Base-by-base conservation (phyloP, 1,284 basidiomycete genomes). In the Phaffia rhodozyma region DNA sequence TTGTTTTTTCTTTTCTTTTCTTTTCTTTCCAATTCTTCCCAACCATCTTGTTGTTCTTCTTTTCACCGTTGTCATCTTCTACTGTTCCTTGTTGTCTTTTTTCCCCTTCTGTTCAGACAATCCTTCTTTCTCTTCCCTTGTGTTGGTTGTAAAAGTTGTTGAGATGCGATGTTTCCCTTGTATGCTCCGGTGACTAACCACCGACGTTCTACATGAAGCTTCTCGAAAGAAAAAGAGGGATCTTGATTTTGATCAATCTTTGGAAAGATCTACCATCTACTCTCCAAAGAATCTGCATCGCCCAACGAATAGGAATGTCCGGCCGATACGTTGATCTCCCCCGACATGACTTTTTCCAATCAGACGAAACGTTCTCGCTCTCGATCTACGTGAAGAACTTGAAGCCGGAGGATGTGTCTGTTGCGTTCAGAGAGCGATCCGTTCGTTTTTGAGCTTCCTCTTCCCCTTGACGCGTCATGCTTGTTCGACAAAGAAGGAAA, bases 41-140 rank as follows among this genome's bases (percentile, higher is more conserved):
- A 43, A 65, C 27, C 56, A 50, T 32, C 58, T 52, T 9, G 67
- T 88, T 86, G 77, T 78, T 54, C 80, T 83, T 73, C 80, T 84
- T 68, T 75, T 81, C 32, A 34, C 32, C 32, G 32, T 34, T 34
- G 32, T 34, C 9, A 34, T 34, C 32, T 34, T 34, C 9, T 34
- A 34, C 32, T 34, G 32, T 34, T 34, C 9, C 32, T 34, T 34
- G 4, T 34, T 34, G 32, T 34, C 9, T 4, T 34, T 34, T 34
- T 34, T n/a, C n/a, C n/a, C n/a, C n/a, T n/a, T 34, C 32, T 34
- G 32, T 34, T 34, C 32, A 34, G 32, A 34, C 32, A 34, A n/a
- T n/a, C n/a, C 32, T 34, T 5, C 32, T 34, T 34, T 34, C 9
- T 34, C 32, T 34, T 34, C 9, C 32, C 9, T 23, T 23, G 51